A percentile compares a stretch with the other conserved stretches of the same genome.
phyloP scores from a whole-genome alignment of 106 monocot species.

The Amphibolis antarctica region DNA sequence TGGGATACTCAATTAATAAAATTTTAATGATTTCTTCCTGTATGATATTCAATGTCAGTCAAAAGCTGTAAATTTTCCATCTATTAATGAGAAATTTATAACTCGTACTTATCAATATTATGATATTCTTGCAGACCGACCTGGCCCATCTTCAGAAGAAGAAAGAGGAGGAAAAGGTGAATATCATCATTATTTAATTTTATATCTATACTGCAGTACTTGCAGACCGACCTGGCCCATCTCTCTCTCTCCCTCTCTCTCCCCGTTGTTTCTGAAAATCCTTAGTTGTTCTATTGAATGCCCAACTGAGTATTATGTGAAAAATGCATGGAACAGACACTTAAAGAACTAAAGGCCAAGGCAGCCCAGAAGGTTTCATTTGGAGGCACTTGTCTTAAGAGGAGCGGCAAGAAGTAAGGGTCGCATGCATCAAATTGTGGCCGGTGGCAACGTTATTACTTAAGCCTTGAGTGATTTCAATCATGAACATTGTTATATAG shows the following conservation, averaged over 20 bases:
- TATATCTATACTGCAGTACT: too few species aligned
- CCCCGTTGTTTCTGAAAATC: too few species aligned
- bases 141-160: constrained; percentile 1
- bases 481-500: not conserved
- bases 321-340: constrained; percentile 19
- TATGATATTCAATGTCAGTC: too few species aligned
- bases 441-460: not conserved
- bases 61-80: too few species aligned
- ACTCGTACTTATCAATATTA: not conserved
- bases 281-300: too few species aligned
- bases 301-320: too few species aligned
- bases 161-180: constrained; percentile 5
- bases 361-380: constrained; percentile 46
- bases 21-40: too few species aligned
- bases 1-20: too few species aligned
- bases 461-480: not conserved
- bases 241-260: too few species aligned
- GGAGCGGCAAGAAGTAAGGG: constrained; percentile 50
- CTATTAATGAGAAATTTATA: not conserved
- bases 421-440: not conserved
- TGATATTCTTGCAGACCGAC: not conserved
- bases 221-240: too few species aligned
- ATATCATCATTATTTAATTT: too few species aligned
- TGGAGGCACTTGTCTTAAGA: constrained; percentile 55
- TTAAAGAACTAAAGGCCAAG: constrained; percentile 56